phyloP scores from a whole-genome alignment of 352 stramenopile genomes.

The Phytophthora brassicae region DNA sequence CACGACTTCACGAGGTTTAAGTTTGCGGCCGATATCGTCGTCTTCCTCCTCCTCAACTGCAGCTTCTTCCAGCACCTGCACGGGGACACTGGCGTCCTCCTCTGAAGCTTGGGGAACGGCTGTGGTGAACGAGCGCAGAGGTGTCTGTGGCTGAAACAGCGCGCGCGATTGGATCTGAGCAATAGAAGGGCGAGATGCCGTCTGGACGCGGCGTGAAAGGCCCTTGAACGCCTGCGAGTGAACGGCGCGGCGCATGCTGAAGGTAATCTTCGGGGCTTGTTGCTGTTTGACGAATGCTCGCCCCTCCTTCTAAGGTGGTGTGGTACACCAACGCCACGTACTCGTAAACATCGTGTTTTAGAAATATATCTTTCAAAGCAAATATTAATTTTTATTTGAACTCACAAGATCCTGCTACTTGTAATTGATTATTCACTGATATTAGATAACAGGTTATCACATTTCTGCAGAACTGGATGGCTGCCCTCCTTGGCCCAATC shows the following conservation, averaged over 20 bases:
- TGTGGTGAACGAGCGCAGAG: slow-evolving; percentile 34
- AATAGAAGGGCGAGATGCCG: background rate
- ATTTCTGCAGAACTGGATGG: no score
- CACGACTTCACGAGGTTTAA: slow-evolving; percentile 94
- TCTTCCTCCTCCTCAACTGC: slow-evolving; percentile 26
- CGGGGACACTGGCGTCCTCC: slow-evolving; percentile 28
- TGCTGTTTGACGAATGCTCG: slow-evolving; percentile 22
- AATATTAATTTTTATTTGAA: no score
- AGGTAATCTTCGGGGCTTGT: background rate
- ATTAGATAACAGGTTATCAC: background rate
- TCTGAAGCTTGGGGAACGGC: slow-evolving; percentile 34
- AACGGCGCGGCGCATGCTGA: slow-evolving; percentile 55
- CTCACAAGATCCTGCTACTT: no score
- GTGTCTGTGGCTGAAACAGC: slow-evolving; percentile 16
- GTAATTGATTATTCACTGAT: background rate
- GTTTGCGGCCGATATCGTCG: slow-evolving; percentile 76
- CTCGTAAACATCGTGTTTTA: slow-evolving; percentile 3
- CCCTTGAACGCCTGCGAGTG: slow-evolving; percentile 46
- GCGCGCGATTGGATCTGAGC: slow-evolving; percentile 6
- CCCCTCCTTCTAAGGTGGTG: slow-evolving; percentile 14
- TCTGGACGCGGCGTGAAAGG: slow-evolving; percentile 30
- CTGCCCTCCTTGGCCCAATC: slow-evolving; percentile 12
- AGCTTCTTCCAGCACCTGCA: slow-evolving; percentile 35
- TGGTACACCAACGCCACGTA: slow-evolving; percentile 5
- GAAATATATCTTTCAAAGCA: background rate